phyloP scores from a whole-genome alignment of 2,329 filamentous ascomycete species.

The Nemania serpens region DNA sequence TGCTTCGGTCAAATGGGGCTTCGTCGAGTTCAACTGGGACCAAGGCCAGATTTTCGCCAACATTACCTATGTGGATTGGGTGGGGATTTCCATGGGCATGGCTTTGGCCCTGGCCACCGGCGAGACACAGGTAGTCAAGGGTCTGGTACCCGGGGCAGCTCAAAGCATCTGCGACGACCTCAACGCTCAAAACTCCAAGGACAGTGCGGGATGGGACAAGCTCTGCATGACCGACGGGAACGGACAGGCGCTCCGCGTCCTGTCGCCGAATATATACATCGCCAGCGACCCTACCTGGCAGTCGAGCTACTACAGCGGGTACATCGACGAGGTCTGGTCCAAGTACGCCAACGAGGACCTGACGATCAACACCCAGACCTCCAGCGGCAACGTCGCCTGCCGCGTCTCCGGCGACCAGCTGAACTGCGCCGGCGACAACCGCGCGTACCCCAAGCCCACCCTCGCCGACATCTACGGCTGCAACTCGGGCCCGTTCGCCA shows the following conservation, averaged over 20 bases:
- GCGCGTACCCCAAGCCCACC: conserved; percentile 49
- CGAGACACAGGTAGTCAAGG: conserved; percentile 46
- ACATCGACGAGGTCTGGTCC: conserved; percentile 54
- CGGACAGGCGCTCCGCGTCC: conserved; percentile 49
- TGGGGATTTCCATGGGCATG: conserved; percentile 58
- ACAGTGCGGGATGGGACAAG: conserved; percentile 50
- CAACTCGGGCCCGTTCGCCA: conserved; percentile 53
- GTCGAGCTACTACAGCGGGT: conserved; percentile 49
- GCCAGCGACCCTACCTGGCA: conserved; percentile 44
- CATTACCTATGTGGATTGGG: conserved; percentile 57
- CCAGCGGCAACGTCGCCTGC: conserved; percentile 48
- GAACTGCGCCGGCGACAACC: conserved; percentile 49
- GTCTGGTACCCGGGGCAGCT: conserved; percentile 46
- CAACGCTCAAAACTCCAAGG: conserved; percentile 42
- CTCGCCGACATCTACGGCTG: conserved; percentile 56
- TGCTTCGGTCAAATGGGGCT: conserved; percentile 53
- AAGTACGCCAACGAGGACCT: conserved; percentile 47
- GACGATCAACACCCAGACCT: conserved; percentile 50
- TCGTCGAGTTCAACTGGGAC: conserved; percentile 52
- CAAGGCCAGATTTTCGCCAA: conserved; percentile 51
- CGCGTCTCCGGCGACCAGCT: conserved; percentile 44
- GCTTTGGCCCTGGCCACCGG: conserved; percentile 45
- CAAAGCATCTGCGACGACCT: conserved; percentile 49
- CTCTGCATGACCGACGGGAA: conserved; percentile 47
- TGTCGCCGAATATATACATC: conserved; percentile 51